Evolutionary conservation across 164 flowering plant species (phyloP).

Genomic region (Stephania yunnanensis): DNA sequence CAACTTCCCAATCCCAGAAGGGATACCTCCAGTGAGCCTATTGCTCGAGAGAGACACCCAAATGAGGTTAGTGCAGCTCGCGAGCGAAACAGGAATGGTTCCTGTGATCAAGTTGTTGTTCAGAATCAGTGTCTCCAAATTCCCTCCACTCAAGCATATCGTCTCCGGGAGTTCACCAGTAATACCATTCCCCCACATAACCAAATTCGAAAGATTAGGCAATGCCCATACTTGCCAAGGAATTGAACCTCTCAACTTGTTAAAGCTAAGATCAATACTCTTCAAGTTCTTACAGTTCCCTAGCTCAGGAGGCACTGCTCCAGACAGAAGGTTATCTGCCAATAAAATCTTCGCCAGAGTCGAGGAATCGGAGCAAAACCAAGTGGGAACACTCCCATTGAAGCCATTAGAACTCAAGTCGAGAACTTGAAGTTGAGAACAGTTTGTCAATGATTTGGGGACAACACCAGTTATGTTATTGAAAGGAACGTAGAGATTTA

Average conservation of each 20-base stretch:
- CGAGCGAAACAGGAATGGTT: conserved; percentile 49
- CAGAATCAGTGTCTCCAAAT: conserved; percentile 64
- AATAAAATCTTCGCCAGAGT: conserved; percentile 44
- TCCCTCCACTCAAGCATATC: conserved; percentile 56
- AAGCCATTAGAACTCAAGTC: conserved; percentile 72
- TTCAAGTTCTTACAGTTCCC: conserved; percentile 53
- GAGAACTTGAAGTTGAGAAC: conserved; percentile 47
- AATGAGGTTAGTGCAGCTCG: conserved; percentile 50
- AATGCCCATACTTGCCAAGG: conserved; percentile 58
- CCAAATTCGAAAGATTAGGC: conserved; percentile 57
- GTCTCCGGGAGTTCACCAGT: conserved; percentile 61
- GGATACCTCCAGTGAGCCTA: conserved; percentile 57
- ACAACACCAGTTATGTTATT: conserved; percentile 62
- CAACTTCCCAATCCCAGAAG: conserved; percentile 55
- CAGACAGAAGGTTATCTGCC: conserved; percentile 51
- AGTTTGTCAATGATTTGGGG: conserved; percentile 47
- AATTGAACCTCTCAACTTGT: conserved; percentile 46
- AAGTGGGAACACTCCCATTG: conserved; percentile 49
- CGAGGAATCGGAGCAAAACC: conserved; percentile 39
- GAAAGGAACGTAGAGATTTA: conserved; percentile 42
- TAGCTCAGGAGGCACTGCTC: conserved; percentile 49
- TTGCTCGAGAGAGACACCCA: conserved; percentile 88
- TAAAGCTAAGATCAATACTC: conserved; percentile 73
- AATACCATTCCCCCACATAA: conserved; percentile 78
- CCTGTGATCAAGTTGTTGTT: conserved; percentile 73